A percentile compares a stretch with the other conserved stretches of the same genome.
These are phyloP conservation scores for Gossypium longicalyx DNA, from an alignment of 345 rosid species.

Conservation along the genomic window DNA sequence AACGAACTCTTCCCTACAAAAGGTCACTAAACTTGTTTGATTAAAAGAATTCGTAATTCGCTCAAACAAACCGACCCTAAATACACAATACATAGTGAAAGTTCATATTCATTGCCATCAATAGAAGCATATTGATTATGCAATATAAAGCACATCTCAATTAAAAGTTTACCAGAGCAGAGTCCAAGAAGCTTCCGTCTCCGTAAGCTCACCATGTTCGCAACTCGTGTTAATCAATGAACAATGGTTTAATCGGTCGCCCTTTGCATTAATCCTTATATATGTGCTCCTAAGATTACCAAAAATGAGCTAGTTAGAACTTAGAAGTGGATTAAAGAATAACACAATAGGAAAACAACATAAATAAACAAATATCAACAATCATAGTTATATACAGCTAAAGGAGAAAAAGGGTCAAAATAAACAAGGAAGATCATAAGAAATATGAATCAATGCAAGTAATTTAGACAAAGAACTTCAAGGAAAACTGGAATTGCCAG, in stretches of 20 bases:
- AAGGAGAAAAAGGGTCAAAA: neutral
- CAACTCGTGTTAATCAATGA: conserved; percentile 19
- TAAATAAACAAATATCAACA: neutral
- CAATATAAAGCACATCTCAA: conserved; percentile 4
- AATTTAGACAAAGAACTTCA: neutral
- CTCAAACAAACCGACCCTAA: neutral
- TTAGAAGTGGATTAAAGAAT: neutral
- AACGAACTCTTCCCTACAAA: conserved; percentile 51
- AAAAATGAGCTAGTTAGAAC: neutral
- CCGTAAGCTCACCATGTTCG: conserved; percentile 55
- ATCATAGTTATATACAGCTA: neutral
- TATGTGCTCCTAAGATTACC: conserved; percentile 22
- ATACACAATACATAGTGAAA: neutral
- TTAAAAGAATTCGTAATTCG: neutral
- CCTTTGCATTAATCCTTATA: conserved; percentile 23
- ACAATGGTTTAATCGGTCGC: conserved; percentile 9
- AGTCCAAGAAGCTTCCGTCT: conserved; percentile 10
- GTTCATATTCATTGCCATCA: neutral
- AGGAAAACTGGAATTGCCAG: neutral
- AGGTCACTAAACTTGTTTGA: conserved; percentile 2
- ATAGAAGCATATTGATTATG: conserved; percentile 12
- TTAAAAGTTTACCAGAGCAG: conserved; percentile 50
- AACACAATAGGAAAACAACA: conserved; percentile 6
- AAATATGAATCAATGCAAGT: conserved; percentile 1
- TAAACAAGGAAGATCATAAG: neutral